Conservation (phyloP, 495 filamentous ascomycete genomes). For the Hypoxylon fragiforme region DNA sequence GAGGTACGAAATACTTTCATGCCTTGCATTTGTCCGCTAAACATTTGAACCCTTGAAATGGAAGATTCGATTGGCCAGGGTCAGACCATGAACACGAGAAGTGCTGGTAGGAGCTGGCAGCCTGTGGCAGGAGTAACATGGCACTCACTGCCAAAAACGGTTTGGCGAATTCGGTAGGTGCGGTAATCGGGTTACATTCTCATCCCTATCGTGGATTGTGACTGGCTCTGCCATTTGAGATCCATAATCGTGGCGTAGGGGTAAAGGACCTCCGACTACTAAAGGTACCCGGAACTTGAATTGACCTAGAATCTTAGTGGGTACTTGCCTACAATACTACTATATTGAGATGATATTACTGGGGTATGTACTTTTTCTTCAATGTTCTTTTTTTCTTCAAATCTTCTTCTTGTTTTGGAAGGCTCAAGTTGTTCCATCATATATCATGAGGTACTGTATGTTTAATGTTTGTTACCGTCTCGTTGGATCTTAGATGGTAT, state of each 20-base stretch:
- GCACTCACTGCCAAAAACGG: slow-evolving; percentile 18
- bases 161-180: slow-evolving; percentile 24
- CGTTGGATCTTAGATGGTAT: no score
- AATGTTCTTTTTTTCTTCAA: no score
- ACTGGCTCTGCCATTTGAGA: slow-evolving; percentile 18
- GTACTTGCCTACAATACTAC: no score
- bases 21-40: slow-evolving; percentile 19
- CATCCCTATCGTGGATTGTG: slow-evolving; percentile 1
- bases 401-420: no score
- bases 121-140: no score
- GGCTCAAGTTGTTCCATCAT: no score
- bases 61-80: slow-evolving; percentile 29
- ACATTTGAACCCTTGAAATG: slow-evolving; percentile 12
- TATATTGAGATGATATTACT: slow-evolving; percentile 21
- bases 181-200: slow-evolving; percentile 27
- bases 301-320: slow-evolving; percentile 14
- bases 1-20: not conserved
- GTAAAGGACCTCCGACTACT: not conserved
- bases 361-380: no score
- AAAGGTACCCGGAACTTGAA: slow-evolving; percentile 10
- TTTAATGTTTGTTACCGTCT: no score
- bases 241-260: slow-evolving; percentile 10
- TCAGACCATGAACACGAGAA: slow-evolving; percentile 29
- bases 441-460: no score
- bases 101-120: no score